These are phyloP conservation scores for Phallus indusiatus DNA, from an alignment of 768 basidiomycete genomes.

Conservation along the genomic window DNA sequence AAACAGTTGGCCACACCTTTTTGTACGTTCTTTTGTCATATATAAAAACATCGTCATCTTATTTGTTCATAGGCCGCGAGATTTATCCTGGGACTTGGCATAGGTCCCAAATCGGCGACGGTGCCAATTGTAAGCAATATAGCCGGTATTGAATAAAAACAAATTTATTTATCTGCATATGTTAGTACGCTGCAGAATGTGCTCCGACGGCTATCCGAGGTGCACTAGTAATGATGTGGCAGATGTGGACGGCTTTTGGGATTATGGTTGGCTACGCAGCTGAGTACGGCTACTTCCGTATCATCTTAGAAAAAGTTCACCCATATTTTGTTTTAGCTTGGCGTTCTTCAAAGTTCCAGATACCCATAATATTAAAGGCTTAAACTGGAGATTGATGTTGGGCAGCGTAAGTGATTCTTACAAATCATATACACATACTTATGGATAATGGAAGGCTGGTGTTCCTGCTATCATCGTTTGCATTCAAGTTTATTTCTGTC, in stretches of 20 bases:
- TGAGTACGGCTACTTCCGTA: conserved; percentile 25
- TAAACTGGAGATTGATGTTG: conserved; percentile 77
- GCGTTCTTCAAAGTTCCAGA: conserved; percentile 46
- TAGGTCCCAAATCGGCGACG: conserved; percentile 53
- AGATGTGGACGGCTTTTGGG: conserved; percentile 85
- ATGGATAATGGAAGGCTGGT: conserved; percentile 21
- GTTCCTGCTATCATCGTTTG: conserved; percentile 33
- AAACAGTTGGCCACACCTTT: conserved; percentile 27
- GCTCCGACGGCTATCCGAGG: conserved; percentile 77
- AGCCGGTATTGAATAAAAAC: neutral
- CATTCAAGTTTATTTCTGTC: conserved; percentile 35
- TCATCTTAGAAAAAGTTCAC: neutral
- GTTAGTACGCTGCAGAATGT: conserved; percentile 58
- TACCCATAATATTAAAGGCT: conserved; percentile 38
- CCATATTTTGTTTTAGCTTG: conserved; percentile 19
- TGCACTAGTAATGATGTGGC: conserved; percentile 89
- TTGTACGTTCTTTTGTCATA: conserved; percentile 14
- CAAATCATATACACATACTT: neutral
- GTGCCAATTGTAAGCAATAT: conserved; percentile 32
- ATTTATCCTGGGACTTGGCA: conserved; percentile 42
- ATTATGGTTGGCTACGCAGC: conserved; percentile 65
- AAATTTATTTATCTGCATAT: neutral
- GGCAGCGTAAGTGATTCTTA: conserved; percentile 52
- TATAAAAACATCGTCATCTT: neutral
- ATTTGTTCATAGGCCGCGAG: conserved; percentile 25